Conservation (phyloP, 768 basidiomycete genomes). For the Ramaria sp. region DNA sequence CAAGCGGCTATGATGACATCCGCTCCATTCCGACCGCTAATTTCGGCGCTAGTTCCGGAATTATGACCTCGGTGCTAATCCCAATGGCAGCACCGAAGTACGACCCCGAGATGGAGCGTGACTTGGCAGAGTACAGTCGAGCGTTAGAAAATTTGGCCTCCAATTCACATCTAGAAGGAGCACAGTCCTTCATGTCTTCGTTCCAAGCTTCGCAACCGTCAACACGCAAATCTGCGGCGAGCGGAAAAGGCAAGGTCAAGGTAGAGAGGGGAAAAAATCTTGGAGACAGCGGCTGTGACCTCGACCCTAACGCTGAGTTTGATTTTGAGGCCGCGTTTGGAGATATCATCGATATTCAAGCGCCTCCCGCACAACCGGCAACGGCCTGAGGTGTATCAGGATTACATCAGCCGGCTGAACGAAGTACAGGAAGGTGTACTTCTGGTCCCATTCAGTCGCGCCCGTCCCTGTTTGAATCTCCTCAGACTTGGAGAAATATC, state of each 20-base stretch:
- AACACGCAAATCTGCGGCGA: too few relatives aligned
- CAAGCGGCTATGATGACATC: not conserved
- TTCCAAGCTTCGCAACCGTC: not conserved
- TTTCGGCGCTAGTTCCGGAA: not conserved
- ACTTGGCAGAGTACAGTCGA: slow-evolving; percentile 3
- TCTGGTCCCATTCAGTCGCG: not conserved
- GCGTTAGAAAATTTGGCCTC: not conserved
- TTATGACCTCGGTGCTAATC: slow-evolving; percentile 5
- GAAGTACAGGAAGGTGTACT: not conserved
- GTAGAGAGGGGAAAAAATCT: too few relatives aligned
- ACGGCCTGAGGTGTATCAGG: not conserved
- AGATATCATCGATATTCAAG: slow-evolving; percentile 8
- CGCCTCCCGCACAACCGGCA: not conserved
- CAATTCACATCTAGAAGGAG: not conserved
- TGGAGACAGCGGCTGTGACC: not conserved
- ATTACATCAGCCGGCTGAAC: not conserved
- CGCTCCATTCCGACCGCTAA: slow-evolving; percentile 8
- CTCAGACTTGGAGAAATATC: not conserved
- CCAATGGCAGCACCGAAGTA: slow-evolving; percentile 1
- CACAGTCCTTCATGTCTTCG: not conserved
- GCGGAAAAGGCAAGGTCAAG: not conserved
- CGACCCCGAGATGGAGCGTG: slow-evolving; percentile 8
- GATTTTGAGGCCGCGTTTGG: slow-evolving; percentile 7
- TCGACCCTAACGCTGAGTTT: not conserved
- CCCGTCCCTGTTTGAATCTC: not conserved